phyloP scores from a whole-genome alignment of 2,329 filamentous ascomycete species.

The Ceratocystis lukuohia region DNA sequence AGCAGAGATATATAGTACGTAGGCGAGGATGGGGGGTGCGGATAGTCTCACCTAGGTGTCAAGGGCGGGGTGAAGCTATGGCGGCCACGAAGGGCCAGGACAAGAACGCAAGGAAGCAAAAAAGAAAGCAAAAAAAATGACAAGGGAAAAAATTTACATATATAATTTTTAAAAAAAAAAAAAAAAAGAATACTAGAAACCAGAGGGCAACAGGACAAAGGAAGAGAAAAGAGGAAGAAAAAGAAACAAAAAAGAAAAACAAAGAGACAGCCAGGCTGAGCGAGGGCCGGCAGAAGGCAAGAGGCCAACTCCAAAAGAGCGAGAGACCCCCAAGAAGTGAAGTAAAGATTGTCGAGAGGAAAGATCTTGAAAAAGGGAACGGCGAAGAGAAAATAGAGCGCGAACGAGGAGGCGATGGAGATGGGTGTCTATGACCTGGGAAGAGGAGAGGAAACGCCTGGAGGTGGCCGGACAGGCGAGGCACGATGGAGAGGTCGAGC shows the following conservation, averaged over 20 bases:
- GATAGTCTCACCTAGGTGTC: neutral
- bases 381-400: neutral
- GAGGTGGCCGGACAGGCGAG: neutral
- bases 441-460: neutral
- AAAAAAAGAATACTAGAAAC: neutral
- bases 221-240: neutral
- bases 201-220: neutral
- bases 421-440: neutral
- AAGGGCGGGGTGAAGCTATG: slow-evolving; percentile 1
- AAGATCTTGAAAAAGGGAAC: neutral
- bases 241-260: neutral
- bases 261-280: neutral
- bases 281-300: neutral
- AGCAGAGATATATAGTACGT: neutral
- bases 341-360: neutral
- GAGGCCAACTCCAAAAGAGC: neutral
- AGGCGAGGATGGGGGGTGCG: neutral
- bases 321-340: neutral
- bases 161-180: neutral
- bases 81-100: neutral
- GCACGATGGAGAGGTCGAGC: neutral
- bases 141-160: neutral
- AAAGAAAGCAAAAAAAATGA: neutral
- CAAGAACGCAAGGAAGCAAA: neutral
- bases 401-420: neutral